phyloP scores from a whole-genome alignment of 1,284 basidiomycete species.

The Ceratobasidium sp. region DNA sequence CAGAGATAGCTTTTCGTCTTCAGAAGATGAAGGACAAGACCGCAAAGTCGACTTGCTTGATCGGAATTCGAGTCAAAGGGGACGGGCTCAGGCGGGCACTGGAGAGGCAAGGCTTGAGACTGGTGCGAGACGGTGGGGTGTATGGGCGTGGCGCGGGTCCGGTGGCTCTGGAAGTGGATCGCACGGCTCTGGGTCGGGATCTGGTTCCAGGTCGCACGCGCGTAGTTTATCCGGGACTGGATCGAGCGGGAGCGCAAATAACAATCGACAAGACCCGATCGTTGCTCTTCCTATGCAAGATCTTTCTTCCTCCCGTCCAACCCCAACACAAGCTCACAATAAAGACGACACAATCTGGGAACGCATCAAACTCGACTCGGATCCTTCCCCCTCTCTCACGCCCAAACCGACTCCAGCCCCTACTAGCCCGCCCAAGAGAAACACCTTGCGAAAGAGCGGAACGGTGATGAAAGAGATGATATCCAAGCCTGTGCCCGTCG shows the following conservation, averaged over 20 bases:
- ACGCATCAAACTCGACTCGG: constrained; percentile 32
- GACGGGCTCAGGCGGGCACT: too few relatives aligned
- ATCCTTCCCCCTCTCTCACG: not conserved
- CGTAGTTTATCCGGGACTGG: not conserved
- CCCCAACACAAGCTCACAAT: not conserved
- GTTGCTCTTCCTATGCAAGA: constrained; percentile 25
- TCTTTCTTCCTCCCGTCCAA: not conserved
- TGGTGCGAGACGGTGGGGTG: constrained; percentile 3
- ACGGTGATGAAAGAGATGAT: constrained; percentile 35
- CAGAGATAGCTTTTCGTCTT: constrained; percentile 29
- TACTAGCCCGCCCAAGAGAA: not conserved
- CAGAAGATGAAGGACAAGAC: constrained; percentile 10
- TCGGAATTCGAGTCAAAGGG: not conserved
- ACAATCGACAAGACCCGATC: not conserved
- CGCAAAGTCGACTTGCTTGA: constrained; percentile 9
- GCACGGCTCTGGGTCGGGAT: too few relatives aligned
- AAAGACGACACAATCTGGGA: constrained; percentile 10
- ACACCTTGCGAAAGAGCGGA: constrained; percentile 16
- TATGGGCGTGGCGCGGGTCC: constrained; percentile 32
- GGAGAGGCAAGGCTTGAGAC: not conserved
- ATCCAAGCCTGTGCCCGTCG: constrained; percentile 34
- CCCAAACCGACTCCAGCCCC: not conserved
- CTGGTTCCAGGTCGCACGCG: too few relatives aligned
- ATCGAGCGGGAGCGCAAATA: not conserved
- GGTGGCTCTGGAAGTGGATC: constrained; percentile 25